phyloP scores from a whole-genome alignment of 2,329 filamentous ascomycete genomes.

The Stylonectria norvegica region DNA sequence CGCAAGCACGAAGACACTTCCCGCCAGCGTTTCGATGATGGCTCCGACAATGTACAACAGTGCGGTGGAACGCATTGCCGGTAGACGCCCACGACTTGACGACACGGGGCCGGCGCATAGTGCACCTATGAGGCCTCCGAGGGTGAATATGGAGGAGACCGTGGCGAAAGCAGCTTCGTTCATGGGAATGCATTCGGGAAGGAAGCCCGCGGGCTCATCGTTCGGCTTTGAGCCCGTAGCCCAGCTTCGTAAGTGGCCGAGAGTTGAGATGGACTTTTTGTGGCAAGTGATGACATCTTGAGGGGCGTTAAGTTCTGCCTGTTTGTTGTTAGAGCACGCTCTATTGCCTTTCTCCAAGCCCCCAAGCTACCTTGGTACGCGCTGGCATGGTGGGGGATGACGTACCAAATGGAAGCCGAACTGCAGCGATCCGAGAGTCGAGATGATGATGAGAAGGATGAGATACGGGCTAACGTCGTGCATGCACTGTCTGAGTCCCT shows the following conservation, averaged over 20 bases:
- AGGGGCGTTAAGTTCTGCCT: conserved; percentile 91
- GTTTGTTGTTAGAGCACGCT: not conserved
- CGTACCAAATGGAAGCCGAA: conserved; percentile 90
- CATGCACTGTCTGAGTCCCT: conserved; percentile 28
- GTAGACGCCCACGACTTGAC: conserved; percentile 69
- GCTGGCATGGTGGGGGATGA: conserved; percentile 1
- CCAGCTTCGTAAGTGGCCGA: conserved; percentile 27
- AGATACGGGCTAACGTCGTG: conserved; percentile 69
- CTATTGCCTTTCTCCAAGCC: too few species aligned
- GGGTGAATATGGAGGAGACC: conserved; percentile 84
- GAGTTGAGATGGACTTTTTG: conserved; percentile 43
- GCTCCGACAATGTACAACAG: conserved; percentile 75
- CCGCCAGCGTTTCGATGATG: conserved; percentile 67
- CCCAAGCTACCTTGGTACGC: too few species aligned
- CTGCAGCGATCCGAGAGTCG: conserved; percentile 83
- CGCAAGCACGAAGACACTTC: conserved; percentile 63
- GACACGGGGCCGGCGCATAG: conserved; percentile 76
- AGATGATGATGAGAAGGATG: conserved; percentile 68
- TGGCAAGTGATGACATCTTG: conserved; percentile 90
- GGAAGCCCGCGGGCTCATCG: conserved; percentile 30
- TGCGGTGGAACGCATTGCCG: conserved; percentile 74
- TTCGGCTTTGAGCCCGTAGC: conserved; percentile 25
- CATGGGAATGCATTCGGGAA: conserved; percentile 87
- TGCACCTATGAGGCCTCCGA: conserved; percentile 83
- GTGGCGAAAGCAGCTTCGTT: conserved; percentile 74